phyloP scores from a whole-genome alignment of 306 rosid species.

The Argentina anserina region DNA sequence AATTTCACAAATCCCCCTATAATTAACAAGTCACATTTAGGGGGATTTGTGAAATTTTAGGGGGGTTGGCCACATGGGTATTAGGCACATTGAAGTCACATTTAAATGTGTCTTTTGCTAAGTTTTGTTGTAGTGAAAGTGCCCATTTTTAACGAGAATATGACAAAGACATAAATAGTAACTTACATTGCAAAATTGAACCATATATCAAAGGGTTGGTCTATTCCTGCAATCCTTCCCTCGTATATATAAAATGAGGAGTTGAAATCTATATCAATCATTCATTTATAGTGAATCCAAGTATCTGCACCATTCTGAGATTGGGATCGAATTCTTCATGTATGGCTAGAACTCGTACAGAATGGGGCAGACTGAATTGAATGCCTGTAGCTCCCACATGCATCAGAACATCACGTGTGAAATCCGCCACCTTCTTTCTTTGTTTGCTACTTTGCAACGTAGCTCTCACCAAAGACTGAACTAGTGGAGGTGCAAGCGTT shows the following conservation, averaged over 20 bases:
- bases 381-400: slow-evolving; percentile 8
- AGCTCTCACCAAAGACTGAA: neutral
- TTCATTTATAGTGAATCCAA: neutral
- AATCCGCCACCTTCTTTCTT: neutral
- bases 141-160: too few species aligned
- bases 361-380: slow-evolving; percentile 14
- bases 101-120: too few species aligned
- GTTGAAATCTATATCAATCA: too few species aligned
- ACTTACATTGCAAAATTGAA: neutral
- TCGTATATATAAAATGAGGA: neutral
- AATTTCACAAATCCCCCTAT: too few species aligned
- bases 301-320: neutral
- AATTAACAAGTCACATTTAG: too few species aligned
- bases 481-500: neutral
- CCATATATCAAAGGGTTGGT: too few species aligned
- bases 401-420: slow-evolving; percentile 11
- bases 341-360: neutral
- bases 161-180: too few species aligned
- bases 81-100: too few species aligned
- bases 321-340: neutral
- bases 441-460: neutral
- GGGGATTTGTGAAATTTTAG: too few species aligned
- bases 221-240: too few species aligned
- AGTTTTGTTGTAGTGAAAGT: too few species aligned
- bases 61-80: too few species aligned